phyloP scores from a whole-genome alignment of 108 stramenopile genomes.

The Cyclotella baltica region DNA sequence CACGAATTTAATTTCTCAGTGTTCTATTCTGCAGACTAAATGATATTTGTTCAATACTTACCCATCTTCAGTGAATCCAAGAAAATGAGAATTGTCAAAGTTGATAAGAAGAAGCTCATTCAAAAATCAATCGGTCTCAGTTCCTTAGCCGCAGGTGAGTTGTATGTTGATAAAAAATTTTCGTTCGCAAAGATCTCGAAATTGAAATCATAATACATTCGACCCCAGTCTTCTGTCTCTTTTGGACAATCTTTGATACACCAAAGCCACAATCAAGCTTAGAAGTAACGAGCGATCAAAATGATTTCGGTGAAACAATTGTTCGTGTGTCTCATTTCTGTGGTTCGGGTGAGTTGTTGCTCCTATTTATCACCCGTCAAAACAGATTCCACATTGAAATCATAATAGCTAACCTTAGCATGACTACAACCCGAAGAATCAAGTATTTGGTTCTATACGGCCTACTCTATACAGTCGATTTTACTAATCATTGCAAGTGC shows the following conservation, averaged over 20 bases:
- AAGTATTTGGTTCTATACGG: background rate
- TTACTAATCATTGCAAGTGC: background rate
- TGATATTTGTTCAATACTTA: slow-evolving; percentile 30
- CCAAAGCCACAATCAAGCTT: background rate
- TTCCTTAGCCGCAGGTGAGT: slow-evolving; percentile 6
- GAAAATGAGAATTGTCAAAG: slow-evolving; percentile 36
- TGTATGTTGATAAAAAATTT: too few species aligned
- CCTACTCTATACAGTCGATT: background rate
- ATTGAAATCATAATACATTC: too few species aligned
- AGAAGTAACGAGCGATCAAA: background rate
- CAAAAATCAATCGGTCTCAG: slow-evolving; percentile 30
- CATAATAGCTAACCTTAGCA: background rate
- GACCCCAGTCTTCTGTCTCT: slow-evolving; percentile 23
- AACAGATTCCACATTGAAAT: background rate
- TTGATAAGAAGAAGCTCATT: slow-evolving; percentile 26
- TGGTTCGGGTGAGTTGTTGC: background rate
- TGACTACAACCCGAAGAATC: background rate
- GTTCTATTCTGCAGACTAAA: background rate
- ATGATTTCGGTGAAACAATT: slow-evolving; percentile 4
- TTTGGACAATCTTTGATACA: slow-evolving; percentile 13
- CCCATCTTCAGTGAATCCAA: slow-evolving; percentile 25
- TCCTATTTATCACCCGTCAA: background rate
- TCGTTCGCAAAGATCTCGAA: too few species aligned
- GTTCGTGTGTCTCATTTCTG: slow-evolving; percentile 3
- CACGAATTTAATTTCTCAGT: background rate